Evolutionary conservation across 257 asterid species (phyloP).

Genomic region (Fraxinus quadrangulata): DNA sequence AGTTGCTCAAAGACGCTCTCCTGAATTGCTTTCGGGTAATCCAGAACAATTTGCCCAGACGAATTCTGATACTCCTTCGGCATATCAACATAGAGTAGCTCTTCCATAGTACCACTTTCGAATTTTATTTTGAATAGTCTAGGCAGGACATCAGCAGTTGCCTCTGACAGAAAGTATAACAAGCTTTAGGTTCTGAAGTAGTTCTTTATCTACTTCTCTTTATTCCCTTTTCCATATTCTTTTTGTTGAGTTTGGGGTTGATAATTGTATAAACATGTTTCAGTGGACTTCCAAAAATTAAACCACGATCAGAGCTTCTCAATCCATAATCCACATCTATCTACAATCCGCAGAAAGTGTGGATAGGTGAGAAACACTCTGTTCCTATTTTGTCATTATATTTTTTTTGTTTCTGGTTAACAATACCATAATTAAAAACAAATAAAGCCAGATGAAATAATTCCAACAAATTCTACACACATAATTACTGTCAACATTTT

Average conservation of each 20-base stretch:
- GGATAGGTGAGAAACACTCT: no score
- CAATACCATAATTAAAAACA: no score
- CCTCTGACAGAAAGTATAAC: constrained; percentile 62
- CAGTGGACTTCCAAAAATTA: constrained; percentile 1
- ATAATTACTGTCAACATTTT: no score
- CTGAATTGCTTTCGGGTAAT: constrained; percentile 92
- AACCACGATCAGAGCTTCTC: constrained; percentile 7
- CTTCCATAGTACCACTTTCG: constrained; percentile 95
- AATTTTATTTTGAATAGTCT: constrained; percentile 84
- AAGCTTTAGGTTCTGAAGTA: constrained; percentile 25
- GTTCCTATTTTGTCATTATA: no score
- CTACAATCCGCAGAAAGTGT: no score
- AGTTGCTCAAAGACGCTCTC: constrained; percentile 96
- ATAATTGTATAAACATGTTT: constrained; percentile 2
- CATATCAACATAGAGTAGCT: constrained; percentile 91
- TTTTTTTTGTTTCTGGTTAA: no score
- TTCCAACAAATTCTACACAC: no score
- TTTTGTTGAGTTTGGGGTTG: background rate
- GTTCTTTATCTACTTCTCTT: background rate
- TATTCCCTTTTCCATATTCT: background rate
- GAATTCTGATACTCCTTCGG: constrained; percentile 90
- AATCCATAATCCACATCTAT: background rate
- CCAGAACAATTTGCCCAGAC: constrained; percentile 90
- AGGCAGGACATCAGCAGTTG: constrained; percentile 91
- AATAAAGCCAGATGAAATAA: no score